phyloP scores from a whole-genome alignment of 2,329 filamentous ascomycete genomes.

The Xylaria multiplex region DNA sequence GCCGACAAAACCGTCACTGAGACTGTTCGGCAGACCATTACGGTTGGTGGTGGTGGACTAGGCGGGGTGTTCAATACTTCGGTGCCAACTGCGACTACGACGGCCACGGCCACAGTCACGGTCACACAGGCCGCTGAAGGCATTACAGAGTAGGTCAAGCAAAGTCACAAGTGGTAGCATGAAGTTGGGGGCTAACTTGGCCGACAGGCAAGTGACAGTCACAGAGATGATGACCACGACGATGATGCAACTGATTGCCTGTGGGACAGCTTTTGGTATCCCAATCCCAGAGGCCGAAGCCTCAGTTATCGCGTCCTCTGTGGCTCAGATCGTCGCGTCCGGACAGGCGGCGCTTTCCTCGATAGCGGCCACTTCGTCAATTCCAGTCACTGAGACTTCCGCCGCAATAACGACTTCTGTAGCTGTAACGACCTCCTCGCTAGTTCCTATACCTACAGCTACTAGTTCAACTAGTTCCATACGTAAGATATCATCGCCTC shows the following conservation, averaged over 20 bases:
- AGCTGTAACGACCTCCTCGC: constrained; percentile 17
- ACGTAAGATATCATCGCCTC: not conserved
- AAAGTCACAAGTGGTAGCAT: constrained; percentile 22
- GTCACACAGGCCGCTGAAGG: constrained; percentile 49
- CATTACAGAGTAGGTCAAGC: constrained; percentile 27
- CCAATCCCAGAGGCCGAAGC: constrained; percentile 41
- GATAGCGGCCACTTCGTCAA: constrained; percentile 21
- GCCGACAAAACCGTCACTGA: constrained; percentile 26
- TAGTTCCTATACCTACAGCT: not conserved
- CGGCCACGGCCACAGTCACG: constrained; percentile 47
- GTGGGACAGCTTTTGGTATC: constrained; percentile 40
- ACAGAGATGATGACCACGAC: constrained; percentile 44
- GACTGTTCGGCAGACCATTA: constrained; percentile 35
- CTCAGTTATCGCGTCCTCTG: constrained; percentile 43
- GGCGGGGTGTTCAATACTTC: constrained; percentile 21
- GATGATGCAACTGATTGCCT: constrained; percentile 47
- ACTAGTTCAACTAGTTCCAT: constrained; percentile 13
- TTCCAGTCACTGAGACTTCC: constrained; percentile 13
- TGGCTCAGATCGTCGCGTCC: constrained; percentile 41
- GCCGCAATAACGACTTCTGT: constrained; percentile 17
- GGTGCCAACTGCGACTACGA: constrained; percentile 31
- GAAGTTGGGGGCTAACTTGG: constrained; percentile 11
- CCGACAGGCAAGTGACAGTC: constrained; percentile 35
- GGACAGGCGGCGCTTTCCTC: constrained; percentile 30
- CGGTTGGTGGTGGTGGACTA: constrained; percentile 27